Evolutionary conservation across 2,329 filamentous ascomycete species (phyloP).

Genomic region (Paradendryphiella salina): DNA sequence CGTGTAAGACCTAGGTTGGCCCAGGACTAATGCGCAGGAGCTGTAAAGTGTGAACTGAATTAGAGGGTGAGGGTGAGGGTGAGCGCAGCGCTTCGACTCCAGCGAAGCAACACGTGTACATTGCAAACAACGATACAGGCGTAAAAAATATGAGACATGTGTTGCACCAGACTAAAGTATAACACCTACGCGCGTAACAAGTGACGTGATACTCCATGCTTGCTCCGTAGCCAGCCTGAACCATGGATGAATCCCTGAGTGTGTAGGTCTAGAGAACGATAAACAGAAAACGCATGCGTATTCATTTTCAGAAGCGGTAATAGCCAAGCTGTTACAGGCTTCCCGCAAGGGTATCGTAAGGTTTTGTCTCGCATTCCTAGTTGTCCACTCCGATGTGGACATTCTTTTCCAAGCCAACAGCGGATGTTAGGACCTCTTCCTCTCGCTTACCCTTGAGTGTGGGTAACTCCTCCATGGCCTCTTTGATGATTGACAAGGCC

Average conservation of each 20-base stretch:
- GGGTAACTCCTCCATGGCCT: slow-evolving; percentile 81
- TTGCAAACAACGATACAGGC: too few relatives aligned
- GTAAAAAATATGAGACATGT: too few relatives aligned
- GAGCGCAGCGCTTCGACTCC: too few relatives aligned
- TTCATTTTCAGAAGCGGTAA: background rate
- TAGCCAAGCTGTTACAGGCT: background rate
- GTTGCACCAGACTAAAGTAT: background rate
- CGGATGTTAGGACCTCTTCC: slow-evolving; percentile 55
- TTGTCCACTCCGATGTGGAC: slow-evolving; percentile 64
- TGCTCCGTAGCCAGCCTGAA: background rate
- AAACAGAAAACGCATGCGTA: background rate
- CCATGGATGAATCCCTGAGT: background rate
- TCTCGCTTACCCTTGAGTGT: slow-evolving; percentile 59
- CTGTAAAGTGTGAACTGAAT: too few relatives aligned
- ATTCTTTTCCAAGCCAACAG: slow-evolving; percentile 57
- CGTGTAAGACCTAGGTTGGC: too few relatives aligned
- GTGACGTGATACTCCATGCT: background rate
- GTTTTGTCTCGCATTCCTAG: slow-evolving; percentile 34
- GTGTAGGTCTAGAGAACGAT: background rate
- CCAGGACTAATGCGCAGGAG: too few relatives aligned
- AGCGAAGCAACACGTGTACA: too few relatives aligned
- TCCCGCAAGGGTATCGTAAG: slow-evolving; percentile 21
- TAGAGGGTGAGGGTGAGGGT: too few relatives aligned
- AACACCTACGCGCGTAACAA: background rate
- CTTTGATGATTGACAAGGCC: slow-evolving; percentile 76